Conservation (phyloP, 331 rosid genomes). For the Malus hybrid region DNA sequence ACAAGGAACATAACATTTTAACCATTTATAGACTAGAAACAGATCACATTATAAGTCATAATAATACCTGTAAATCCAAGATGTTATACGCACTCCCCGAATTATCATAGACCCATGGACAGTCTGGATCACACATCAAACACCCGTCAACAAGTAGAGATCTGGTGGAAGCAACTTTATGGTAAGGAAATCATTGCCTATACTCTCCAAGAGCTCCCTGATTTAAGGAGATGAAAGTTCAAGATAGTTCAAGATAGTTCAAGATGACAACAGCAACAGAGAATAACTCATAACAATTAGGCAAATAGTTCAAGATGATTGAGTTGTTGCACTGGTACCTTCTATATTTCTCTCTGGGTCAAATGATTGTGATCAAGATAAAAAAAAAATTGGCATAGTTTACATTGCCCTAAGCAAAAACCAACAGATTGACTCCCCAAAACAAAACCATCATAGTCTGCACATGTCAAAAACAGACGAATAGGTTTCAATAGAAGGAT, state of each 20-base stretch:
- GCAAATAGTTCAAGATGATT: constrained; percentile 5
- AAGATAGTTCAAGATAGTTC: background rate
- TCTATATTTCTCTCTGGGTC: constrained; percentile 88
- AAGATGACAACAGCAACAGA: constrained; percentile 4
- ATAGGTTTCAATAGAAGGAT: constrained; percentile 6
- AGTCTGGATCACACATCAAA: constrained; percentile 64
- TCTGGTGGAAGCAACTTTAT: constrained; percentile 52
- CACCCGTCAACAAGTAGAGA: constrained; percentile 69
- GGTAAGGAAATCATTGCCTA: constrained; percentile 27
- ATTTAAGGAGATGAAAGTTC: constrained; percentile 13
- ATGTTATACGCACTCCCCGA: constrained; percentile 60
- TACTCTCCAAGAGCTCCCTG: constrained; percentile 59
- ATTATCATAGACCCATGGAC: constrained; percentile 40
- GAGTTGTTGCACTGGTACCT: constrained; percentile 43
- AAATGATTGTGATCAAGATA: constrained; percentile 87
- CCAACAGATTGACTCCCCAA: no score
- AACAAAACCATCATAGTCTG: constrained; percentile 68
- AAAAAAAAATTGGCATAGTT: constrained; percentile 4
- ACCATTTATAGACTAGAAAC: background rate
- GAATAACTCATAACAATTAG: constrained; percentile 3
- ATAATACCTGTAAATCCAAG: constrained; percentile 75
- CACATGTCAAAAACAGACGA: constrained; percentile 22
- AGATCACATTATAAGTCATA: background rate
- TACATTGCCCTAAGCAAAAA: no score
- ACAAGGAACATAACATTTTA: background rate